Conservation (phyloP, 1,139 yeast species). For the Blastobotrys illinoisensis region DNA sequence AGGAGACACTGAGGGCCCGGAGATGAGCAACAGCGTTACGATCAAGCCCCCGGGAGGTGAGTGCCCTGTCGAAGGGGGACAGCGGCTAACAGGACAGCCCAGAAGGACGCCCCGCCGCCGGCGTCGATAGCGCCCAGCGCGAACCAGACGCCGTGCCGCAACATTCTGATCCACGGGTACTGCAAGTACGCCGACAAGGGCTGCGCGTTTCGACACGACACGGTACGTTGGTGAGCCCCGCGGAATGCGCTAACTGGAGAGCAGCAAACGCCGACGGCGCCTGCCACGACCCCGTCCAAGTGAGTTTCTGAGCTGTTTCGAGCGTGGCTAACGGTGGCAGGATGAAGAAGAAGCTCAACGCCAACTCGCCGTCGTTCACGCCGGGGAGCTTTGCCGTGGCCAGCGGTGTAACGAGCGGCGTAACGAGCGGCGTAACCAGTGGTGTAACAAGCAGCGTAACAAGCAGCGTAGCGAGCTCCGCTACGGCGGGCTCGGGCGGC, state of each 20-base stretch:
- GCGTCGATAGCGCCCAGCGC: conserved; percentile 27
- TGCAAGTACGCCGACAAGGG: conserved; percentile 89
- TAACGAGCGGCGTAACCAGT: too few species aligned
- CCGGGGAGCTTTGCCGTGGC: conserved; percentile 34
- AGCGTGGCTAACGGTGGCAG: background rate
- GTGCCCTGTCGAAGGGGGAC: background rate
- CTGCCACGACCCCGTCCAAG: background rate
- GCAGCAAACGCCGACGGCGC: background rate
- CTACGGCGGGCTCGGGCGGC: background rate
- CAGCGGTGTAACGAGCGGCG: too few species aligned
- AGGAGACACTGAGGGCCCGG: background rate
- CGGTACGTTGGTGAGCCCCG: conserved; percentile 4
- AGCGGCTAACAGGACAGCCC: background rate
- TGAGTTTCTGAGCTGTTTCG: background rate
- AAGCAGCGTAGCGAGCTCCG: conserved; percentile 16
- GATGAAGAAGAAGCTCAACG: conserved; percentile 45
- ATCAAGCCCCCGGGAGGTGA: background rate
- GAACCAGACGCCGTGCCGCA: conserved; percentile 74
- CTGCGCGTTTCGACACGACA: conserved; percentile 72
- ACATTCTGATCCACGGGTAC: conserved; percentile 78
- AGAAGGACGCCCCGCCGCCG: background rate
- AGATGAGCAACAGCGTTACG: background rate
- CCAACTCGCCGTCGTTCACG: conserved; percentile 63
- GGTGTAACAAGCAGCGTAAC: too few species aligned
- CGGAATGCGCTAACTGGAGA: background rate